Conservation (phyloP, 2,329 filamentous ascomycete genomes). For the Colletotrichum chrysophilum region DNA sequence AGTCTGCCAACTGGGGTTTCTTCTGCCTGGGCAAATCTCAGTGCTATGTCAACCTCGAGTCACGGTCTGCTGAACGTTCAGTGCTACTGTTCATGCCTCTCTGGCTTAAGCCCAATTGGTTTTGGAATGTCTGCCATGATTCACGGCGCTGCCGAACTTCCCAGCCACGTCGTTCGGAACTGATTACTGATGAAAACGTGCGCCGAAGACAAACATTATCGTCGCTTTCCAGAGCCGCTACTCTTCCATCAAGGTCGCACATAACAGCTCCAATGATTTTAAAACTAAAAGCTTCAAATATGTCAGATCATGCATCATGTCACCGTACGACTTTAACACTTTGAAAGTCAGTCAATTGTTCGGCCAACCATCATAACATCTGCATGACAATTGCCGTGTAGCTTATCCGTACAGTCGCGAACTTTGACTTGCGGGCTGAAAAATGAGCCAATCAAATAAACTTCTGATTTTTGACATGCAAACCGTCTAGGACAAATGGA, state of each 20-base stretch:
- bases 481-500: background rate
- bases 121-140: accelerated
- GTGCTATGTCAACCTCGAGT: background rate
- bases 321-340: accelerated
- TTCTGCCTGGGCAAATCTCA: background rate
- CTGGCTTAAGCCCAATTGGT: background rate
- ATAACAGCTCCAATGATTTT: too few species aligned
- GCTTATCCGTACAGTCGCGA: background rate
- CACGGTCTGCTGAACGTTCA: background rate
- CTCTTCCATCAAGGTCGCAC: too few species aligned
- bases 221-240: background rate
- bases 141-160: background rate
- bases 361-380: accelerated
- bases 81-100: background rate
- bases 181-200: background rate
- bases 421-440: background rate
- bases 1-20: background rate
- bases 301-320: background rate
- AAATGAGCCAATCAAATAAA: background rate
- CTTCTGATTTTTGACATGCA: background rate
- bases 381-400: background rate
- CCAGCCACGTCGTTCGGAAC: background rate
- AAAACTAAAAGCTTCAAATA: too few species aligned
- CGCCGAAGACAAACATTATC: background rate
- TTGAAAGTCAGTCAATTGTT: background rate